Evolutionary conservation across 495 filamentous ascomycete species (phyloP).

Genomic region (Podospora australis): DNA sequence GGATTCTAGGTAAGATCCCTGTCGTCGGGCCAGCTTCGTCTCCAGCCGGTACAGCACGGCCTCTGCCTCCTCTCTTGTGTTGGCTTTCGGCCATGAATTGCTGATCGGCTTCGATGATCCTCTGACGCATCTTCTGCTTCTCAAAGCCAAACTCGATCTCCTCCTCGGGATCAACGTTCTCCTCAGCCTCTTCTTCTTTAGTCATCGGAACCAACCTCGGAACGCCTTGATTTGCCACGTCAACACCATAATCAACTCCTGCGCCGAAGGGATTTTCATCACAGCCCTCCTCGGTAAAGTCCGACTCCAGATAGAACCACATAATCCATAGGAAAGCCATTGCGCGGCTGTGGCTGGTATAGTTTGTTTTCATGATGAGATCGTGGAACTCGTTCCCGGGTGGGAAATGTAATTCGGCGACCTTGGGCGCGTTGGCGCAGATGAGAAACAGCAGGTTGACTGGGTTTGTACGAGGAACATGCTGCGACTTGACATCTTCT

Average conservation of each 20-base stretch:
- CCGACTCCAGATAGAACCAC: slow-evolving; percentile 98
- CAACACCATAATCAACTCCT: slow-evolving; percentile 56
- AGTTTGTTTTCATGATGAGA: slow-evolving; percentile 80
- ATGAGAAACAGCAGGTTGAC: slow-evolving; percentile 96
- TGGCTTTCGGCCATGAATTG: slow-evolving; percentile 44
- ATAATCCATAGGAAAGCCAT: slow-evolving; percentile 94
- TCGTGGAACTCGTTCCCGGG: slow-evolving; percentile 88
- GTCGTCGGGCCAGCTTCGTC: slow-evolving; percentile 60
- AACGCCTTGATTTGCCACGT: slow-evolving; percentile 69
- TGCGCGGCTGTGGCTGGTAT: slow-evolving; percentile 78
- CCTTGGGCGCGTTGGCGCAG: slow-evolving; percentile 80
- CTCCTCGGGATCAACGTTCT: slow-evolving; percentile 85
- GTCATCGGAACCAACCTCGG: slow-evolving; percentile 73
- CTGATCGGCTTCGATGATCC: slow-evolving; percentile 53
- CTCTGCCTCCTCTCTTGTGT: slow-evolving; percentile 33
- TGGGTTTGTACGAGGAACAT: slow-evolving; percentile 83
- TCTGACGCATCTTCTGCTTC: slow-evolving; percentile 78
- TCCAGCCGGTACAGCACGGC: slow-evolving; percentile 24
- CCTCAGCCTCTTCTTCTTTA: slow-evolving; percentile 64
- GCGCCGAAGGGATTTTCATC: slow-evolving; percentile 83
- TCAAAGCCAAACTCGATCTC: slow-evolving; percentile 80
- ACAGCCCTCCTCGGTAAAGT: slow-evolving; percentile 78
- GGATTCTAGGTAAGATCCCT: slow-evolving; percentile 43
- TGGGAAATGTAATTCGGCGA: slow-evolving; percentile 89
- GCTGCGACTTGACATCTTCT: slow-evolving; percentile 64